These are phyloP conservation scores for Thelonectria olida DNA, from an alignment of 2,329 filamentous ascomycete genomes.

Conservation along the genomic window DNA sequence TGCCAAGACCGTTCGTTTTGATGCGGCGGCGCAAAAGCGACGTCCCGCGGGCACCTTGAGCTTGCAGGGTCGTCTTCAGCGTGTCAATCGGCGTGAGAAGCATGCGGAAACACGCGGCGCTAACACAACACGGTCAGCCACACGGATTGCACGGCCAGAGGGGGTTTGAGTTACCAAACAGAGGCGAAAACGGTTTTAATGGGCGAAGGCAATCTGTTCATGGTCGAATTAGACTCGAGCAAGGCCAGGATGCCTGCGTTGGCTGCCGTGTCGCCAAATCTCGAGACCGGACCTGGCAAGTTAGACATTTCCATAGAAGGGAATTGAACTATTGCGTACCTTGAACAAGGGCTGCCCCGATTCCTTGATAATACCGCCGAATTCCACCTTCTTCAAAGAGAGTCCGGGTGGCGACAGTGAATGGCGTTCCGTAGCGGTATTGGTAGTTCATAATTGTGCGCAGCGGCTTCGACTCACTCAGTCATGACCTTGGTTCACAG, in stretches of 20 bases:
- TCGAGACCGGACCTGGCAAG: slow-evolving; percentile 51
- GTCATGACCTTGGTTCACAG: rapidly evolving
- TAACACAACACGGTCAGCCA: slow-evolving; percentile 28
- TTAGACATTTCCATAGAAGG: not conserved
- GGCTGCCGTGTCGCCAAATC: slow-evolving; percentile 59
- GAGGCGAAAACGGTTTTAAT: slow-evolving; percentile 58
- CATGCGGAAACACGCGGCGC: slow-evolving; percentile 57
- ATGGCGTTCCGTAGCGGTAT: slow-evolving; percentile 56
- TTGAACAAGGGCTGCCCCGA: slow-evolving; percentile 55
- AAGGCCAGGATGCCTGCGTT: slow-evolving; percentile 60
- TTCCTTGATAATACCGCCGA: slow-evolving; percentile 56
- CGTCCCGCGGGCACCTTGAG: slow-evolving; percentile 55
- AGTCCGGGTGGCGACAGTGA: slow-evolving; percentile 49
- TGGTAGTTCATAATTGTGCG: slow-evolving; percentile 63
- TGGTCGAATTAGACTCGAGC: slow-evolving; percentile 56
- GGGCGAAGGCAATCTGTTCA: slow-evolving; percentile 52
- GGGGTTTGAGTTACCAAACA: slow-evolving; percentile 43
- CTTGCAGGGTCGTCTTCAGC: slow-evolving; percentile 60
- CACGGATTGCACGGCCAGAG: rapidly evolving
- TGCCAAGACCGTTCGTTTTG: slow-evolving; percentile 54
- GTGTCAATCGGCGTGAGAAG: slow-evolving; percentile 59
- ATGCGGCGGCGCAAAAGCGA: slow-evolving; percentile 53
- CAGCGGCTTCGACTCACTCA: slow-evolving; percentile 47
- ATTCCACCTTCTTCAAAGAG: slow-evolving; percentile 54
- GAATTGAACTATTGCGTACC: slow-evolving; percentile 38